Percentiles rank a stretch among this genome's conserved stretches.
Conservation (phyloP, 108 stramenopile genomes). For the Pseudonitzschia delicatissima region DNA sequence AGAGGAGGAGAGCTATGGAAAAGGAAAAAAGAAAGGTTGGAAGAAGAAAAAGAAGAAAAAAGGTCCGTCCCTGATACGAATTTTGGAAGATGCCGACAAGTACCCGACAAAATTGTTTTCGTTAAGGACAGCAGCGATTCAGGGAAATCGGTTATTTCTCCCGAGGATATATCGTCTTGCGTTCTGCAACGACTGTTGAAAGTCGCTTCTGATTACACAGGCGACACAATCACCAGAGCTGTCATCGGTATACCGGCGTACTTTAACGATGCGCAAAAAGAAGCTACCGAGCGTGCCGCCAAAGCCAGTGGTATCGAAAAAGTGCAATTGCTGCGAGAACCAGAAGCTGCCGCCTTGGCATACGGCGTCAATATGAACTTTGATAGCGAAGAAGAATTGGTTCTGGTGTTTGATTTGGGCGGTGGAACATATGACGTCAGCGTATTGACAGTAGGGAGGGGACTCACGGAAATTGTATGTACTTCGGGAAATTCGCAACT, state of each 20-base stretch:
- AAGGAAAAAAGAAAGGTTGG: not conserved
- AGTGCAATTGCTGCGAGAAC: conserved; percentile 88
- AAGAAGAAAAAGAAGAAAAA: conserved; percentile 51
- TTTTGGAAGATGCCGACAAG: conserved; percentile 56
- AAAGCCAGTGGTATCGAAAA: conserved; percentile 80
- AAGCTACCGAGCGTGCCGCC: conserved; percentile 84
- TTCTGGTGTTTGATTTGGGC: conserved; percentile 94
- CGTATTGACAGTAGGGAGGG: conserved; percentile 81
- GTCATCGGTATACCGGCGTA: conserved; percentile 96
- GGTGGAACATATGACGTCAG: conserved; percentile 96
- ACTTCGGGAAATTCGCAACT: conserved; percentile 85
- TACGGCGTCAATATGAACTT: conserved; percentile 61
- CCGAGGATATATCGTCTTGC: conserved; percentile 78
- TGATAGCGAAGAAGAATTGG: conserved; percentile 67
- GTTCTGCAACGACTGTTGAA: conserved; percentile 60
- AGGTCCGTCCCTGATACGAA: conserved; percentile 40
- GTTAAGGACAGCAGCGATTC: conserved; percentile 3
- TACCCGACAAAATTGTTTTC: conserved; percentile 56
- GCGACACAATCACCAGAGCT: conserved; percentile 63
- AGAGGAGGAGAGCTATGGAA: conserved; percentile 4
- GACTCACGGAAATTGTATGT: conserved; percentile 87
- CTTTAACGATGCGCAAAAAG: conserved; percentile 86
- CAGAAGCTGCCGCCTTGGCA: conserved; percentile 94
- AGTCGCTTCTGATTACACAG: conserved; percentile 47
- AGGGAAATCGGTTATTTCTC: conserved; percentile 28